Evolutionary conservation across 352 stramenopile species (phyloP), one percentile per base, ranked within the genome.

Genomic region (Aphanomyces stellatus): DNA sequence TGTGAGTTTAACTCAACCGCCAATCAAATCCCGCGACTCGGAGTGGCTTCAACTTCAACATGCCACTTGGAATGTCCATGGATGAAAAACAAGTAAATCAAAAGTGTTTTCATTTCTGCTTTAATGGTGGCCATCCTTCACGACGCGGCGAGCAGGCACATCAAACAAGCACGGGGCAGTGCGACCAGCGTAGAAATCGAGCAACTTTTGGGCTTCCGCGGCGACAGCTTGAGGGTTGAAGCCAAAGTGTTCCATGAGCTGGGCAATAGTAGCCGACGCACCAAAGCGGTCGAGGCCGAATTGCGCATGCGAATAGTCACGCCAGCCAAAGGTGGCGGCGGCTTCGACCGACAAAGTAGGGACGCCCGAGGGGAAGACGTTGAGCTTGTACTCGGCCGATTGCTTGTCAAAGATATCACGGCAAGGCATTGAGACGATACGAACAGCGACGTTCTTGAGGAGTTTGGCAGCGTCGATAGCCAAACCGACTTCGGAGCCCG

Each of bases 341-440:
- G 97, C 97, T 74, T 99, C 97, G 19, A 99, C 92, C 67, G 88
- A 96, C 65, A 99, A 77, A 3, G 96, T 85, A 6, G 97, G 96
- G 64, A 98, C 85, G 73, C 93, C 87, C 72, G 97, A 95, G 24
- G 90, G 88, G 6, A 99, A 80, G n/a, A 99, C 79, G 53, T 80
- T 73, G 66, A 90, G 88, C 86, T 98, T 97, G 82, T 99, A 99
- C 69, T 94, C 86, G 56, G 91, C 72, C 46, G 85, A 79, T 85
- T 99, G 96, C 74, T 97, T 74, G 65, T 99, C 94, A 74, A 99
- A 99, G 25, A 99, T 61, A 78, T 99, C 96, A 74, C 91, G 91
- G 79, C 95, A 99, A 48, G 96, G 96, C 87, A 99, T 96, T 67
- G 91, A 98, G 10, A 99, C 96, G 30, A 99, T 88, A 69, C 93